A percentile compares a stretch with the other conserved stretches of the same genome.
Conservation (phyloP, 495 filamentous ascomycete species). For the Penicillium riverlandense region DNA sequence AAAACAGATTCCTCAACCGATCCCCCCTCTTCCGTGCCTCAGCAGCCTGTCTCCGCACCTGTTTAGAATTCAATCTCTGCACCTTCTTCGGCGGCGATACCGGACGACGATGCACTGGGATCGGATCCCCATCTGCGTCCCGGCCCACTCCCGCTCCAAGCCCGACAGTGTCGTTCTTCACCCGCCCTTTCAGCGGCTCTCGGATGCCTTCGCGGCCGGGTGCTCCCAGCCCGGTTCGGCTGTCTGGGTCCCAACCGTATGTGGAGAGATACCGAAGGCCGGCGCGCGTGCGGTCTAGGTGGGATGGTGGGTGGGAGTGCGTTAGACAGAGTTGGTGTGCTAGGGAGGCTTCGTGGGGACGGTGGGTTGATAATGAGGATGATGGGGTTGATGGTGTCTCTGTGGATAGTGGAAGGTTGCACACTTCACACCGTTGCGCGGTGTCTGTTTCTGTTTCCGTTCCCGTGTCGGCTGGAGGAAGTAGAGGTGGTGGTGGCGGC, state of each 20-base stretch:
- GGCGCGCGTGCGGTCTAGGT: constrained; percentile 68
- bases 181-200: constrained; percentile 64
- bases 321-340: constrained; percentile 74
- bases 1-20: constrained; percentile 59
- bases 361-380: constrained; percentile 2
- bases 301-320: constrained; percentile 80
- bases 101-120: background rate
- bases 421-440: constrained; percentile 45
- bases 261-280: constrained; percentile 68
- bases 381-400: background rate
- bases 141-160: constrained; percentile 54
- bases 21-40: constrained; percentile 58
- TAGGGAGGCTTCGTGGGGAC: constrained; percentile 61
- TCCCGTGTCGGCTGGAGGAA: background rate
- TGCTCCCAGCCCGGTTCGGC: constrained; percentile 62
- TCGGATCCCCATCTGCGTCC: constrained; percentile 17
- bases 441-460: background rate
- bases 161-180: constrained; percentile 69
- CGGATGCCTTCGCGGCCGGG: constrained; percentile 61
- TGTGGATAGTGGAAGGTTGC: constrained; percentile 44
- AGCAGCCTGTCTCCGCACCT: constrained; percentile 51
- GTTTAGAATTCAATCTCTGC: constrained; percentile 61
- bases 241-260: constrained; percentile 86
- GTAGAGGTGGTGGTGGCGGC: background rate
- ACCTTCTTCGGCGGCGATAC: constrained; percentile 35